Evolutionary conservation across 176 grass and related monocot species (phyloP).

Genomic region (Phyllostachys edulis): DNA sequence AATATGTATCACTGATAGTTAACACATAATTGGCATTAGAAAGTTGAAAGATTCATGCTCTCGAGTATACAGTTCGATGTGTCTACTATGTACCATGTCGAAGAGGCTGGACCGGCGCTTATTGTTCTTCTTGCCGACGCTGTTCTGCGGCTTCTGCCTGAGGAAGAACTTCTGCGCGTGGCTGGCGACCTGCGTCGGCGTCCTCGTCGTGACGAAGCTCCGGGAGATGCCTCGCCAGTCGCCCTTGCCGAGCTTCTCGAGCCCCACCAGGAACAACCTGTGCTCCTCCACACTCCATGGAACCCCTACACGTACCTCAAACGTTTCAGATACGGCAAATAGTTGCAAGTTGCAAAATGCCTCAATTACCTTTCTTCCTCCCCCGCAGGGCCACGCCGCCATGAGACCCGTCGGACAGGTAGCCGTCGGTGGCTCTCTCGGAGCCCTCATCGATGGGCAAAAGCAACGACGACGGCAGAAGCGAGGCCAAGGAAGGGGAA

Average conservation of each 20-base stretch:
- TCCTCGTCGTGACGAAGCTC: conserved; percentile 68
- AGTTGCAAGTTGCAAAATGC: background rate
- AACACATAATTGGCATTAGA: background rate
- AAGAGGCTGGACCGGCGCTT: conserved; percentile 67
- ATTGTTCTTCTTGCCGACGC: conserved; percentile 39
- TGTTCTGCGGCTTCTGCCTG: conserved; percentile 24
- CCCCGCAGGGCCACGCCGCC: conserved; percentile 25
- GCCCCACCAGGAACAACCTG: conserved; percentile 56
- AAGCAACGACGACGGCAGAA: conserved; percentile 12
- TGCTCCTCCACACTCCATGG: conserved; percentile 84
- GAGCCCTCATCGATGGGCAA: conserved; percentile 37
- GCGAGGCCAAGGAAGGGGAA: conserved; percentile 11
- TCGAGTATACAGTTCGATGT: background rate
- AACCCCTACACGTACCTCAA: conserved; percentile 40
- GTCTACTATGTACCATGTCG: conserved; percentile 48
- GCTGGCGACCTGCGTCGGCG: conserved; percentile 76
- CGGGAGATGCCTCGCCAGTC: conserved; percentile 81
- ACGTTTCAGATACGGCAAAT: background rate
- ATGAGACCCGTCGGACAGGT: conserved; percentile 47
- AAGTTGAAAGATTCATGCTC: background rate
- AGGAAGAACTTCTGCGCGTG: conserved; percentile 89
- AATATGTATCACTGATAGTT: background rate
- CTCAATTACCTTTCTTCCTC: conserved; percentile 53
- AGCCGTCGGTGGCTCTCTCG: conserved; percentile 40
- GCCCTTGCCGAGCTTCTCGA: conserved; percentile 68